Evolutionary conservation across 148 eudicot species (phyloP), one percentile per base, ranked within the genome.

Genomic region (Rhododendron vialii): DNA sequence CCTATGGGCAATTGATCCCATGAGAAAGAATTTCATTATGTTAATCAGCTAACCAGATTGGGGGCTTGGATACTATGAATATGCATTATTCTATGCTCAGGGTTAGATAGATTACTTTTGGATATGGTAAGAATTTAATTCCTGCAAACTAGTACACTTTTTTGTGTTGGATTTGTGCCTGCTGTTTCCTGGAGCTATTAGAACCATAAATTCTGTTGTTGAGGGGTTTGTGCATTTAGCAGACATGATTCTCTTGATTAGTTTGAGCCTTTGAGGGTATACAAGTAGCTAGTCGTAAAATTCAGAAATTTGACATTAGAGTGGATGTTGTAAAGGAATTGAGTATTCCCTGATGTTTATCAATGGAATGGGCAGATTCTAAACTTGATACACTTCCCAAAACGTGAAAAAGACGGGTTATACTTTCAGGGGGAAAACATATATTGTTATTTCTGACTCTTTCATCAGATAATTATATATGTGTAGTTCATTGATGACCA

Each of bases 31-130:
- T 59, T 35, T 65, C 20, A 41, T 3, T 33, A 65, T 82, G 71
- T 43, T 30, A 18, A 33, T 51, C 82, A 47, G 84, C 41, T 81
- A 55, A 81, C n/a, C 69, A 7, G 28, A 11, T 38, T 15, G 83
- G 83, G 83, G 26, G 67, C 22, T 18, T 53, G 83, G 11, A 24
- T 33, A 12, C 43, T 48, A 11, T 5, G 11, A 81, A 55, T 11
- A 55, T 55, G 67, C 67, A 28, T 38, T 33, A 53, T 36, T 10
- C n/a, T 57, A 57, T 51, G 83, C 51, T 45, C 20, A 47, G 11
- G 61, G 36, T 80, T 51, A 30, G 83, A 55, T 81, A 43, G 83
- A 53, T 81, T 12, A n/a, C 20, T 81, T 30, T 81, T n/a, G 57
- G 45, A 81, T 24, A 51, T 18, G 83, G 83, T 81, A 28, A 81